These are phyloP conservation scores for Pyrenophora tritici-repentis DNA, from an alignment of 2,329 filamentous ascomycete species.

Conservation along the genomic window DNA sequence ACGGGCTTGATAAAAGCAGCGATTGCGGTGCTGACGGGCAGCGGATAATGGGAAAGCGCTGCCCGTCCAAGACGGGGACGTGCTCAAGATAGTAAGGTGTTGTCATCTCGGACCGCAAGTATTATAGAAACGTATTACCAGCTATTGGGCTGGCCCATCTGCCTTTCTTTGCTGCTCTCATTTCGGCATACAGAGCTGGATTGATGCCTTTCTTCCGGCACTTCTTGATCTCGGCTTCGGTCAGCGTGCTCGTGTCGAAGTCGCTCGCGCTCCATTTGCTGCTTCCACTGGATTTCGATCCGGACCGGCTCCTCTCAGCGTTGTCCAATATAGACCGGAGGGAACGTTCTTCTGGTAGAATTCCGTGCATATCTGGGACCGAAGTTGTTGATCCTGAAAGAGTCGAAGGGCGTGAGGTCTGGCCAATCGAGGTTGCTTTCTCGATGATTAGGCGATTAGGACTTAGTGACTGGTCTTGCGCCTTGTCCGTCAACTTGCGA, in stretches of 20 bases:
- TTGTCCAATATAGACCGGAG: slow-evolving; percentile 10
- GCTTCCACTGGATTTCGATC: slow-evolving; percentile 21
- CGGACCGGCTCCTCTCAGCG: slow-evolving; percentile 19
- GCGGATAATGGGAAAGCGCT: not conserved
- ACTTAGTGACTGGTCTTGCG: slow-evolving; percentile 16
- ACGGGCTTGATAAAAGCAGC: slow-evolving; percentile 4
- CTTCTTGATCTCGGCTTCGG: slow-evolving; percentile 50
- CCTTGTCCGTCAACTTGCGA: slow-evolving; percentile 13
- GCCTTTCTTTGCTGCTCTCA: slow-evolving; percentile 52
- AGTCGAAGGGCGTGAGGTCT: slow-evolving; percentile 38
- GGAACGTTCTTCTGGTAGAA: slow-evolving; percentile 11
- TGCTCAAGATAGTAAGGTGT: not conserved
- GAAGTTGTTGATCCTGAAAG: slow-evolving; percentile 34
- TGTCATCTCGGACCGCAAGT: not conserved
- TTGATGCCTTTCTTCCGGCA: slow-evolving; percentile 55
- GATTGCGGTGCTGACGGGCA: not conserved
- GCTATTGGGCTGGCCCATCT: slow-evolving; percentile 44
- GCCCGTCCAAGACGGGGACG: not conserved
- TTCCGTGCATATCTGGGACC: slow-evolving; percentile 17
- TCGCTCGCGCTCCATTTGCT: slow-evolving; percentile 49
- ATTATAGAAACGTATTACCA: slow-evolving; percentile 42
- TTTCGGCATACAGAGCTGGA: slow-evolving; percentile 53
- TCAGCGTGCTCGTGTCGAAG: slow-evolving; percentile 47
- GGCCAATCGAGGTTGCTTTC: slow-evolving; percentile 41
- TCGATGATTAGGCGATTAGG: slow-evolving; percentile 36